phyloP scores from a whole-genome alignment of 2,329 filamentous ascomycete species.

The Cladophialophora carrionii region DNA sequence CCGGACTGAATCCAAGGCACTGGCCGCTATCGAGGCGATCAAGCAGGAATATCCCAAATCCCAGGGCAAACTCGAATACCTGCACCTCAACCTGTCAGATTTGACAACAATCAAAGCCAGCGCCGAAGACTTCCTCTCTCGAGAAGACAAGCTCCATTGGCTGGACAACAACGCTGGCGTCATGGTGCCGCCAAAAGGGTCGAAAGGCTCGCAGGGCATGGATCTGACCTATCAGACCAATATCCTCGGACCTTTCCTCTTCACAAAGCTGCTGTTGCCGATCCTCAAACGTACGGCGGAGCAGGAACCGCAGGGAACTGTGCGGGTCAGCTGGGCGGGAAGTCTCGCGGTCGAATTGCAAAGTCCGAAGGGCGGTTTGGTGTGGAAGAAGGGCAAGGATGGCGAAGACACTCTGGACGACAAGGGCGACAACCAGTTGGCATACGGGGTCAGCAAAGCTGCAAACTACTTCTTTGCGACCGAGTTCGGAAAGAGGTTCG shows the following conservation, averaged over 20 bases:
- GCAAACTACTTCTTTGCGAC: slow-evolving; percentile 29
- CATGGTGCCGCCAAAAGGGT: slow-evolving; percentile 44
- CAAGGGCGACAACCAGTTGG: background rate
- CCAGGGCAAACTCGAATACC: slow-evolving; percentile 43
- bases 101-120: slow-evolving; percentile 39
- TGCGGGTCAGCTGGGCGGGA: slow-evolving; percentile 43
- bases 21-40: slow-evolving; percentile 48
- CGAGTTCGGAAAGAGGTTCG: slow-evolving; percentile 31
- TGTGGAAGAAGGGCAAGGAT: slow-evolving; percentile 25
- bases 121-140: slow-evolving; percentile 32
- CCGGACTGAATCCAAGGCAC: slow-evolving; percentile 48
- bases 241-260: slow-evolving; percentile 45
- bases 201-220: slow-evolving; percentile 44
- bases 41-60: slow-evolving; percentile 40
- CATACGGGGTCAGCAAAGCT: slow-evolving; percentile 27
- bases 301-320: slow-evolving; percentile 34
- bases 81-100: slow-evolving; percentile 42
- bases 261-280: slow-evolving; percentile 47
- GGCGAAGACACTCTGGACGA: slow-evolving; percentile 23
- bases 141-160: slow-evolving; percentile 43
- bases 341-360: slow-evolving; percentile 23
- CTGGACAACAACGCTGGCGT: slow-evolving; percentile 45
- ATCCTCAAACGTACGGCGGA: slow-evolving; percentile 41
- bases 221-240: slow-evolving; percentile 48
- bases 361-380: slow-evolving; percentile 16